Conservation (phyloP, 108 stramenopile genomes). For the Pseudonitzschia multiseries region DNA sequence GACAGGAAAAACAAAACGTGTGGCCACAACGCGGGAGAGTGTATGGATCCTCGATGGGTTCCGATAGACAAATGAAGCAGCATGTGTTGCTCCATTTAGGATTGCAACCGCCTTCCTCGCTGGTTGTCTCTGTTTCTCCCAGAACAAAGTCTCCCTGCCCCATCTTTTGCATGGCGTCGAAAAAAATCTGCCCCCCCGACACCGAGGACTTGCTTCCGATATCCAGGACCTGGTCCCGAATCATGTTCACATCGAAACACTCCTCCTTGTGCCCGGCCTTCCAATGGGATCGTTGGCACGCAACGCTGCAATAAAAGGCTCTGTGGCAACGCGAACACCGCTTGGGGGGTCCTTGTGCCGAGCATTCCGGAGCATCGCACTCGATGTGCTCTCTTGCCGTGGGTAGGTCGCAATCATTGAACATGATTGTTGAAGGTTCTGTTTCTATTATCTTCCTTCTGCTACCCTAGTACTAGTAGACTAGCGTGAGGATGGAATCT, state of each 20-base stretch:
- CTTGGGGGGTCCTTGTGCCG: background rate
- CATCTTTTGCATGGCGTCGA: too few species aligned
- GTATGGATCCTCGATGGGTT: slow-evolving; percentile 6
- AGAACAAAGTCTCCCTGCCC: too few species aligned
- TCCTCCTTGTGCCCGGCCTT: slow-evolving; percentile 25
- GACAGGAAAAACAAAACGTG: slow-evolving; percentile 6
- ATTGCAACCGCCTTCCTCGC: background rate
- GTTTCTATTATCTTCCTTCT: too few species aligned
- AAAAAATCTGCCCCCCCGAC: too few species aligned
- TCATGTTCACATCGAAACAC: slow-evolving; percentile 6
- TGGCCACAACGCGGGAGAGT: slow-evolving; percentile 11
- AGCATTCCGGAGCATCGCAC: background rate
- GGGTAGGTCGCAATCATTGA: background rate
- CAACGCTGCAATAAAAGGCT: slow-evolving; percentile 36
- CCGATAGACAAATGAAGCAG: slow-evolving; percentile 16
- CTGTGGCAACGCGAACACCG: slow-evolving; percentile 37
- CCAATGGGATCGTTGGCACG: slow-evolving; percentile 43
- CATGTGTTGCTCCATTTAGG: background rate
- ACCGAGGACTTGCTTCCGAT: background rate
- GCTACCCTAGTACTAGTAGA: too few species aligned
- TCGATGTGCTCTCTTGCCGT: slow-evolving; percentile 4
- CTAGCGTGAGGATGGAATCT: too few species aligned
- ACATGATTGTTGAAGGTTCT: too few species aligned
- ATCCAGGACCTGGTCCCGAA: background rate
- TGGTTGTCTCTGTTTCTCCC: background rate